Evolutionary conservation across 2,329 filamentous ascomycete genomes (phyloP).

Genomic region (Diaporthe velutina): DNA sequence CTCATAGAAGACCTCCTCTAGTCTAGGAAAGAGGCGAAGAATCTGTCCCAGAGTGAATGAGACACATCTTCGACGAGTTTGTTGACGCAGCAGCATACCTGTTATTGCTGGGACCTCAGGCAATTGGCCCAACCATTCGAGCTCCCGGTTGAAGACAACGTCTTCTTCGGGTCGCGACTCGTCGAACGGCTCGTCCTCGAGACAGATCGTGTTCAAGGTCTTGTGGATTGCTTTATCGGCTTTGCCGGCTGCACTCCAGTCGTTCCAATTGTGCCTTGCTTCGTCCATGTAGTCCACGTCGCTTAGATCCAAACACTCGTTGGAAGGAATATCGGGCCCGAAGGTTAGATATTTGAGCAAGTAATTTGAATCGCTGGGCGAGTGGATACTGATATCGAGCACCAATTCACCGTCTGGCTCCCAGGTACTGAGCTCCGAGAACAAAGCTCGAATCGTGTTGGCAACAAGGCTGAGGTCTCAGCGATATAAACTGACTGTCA

Average conservation of each 20-base stretch:
- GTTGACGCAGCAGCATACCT: not conserved
- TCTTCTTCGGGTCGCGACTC: not conserved
- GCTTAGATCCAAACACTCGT: not conserved
- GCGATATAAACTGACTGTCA: slow-evolving; percentile 41
- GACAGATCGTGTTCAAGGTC: not conserved
- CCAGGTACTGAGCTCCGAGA: slow-evolving; percentile 47
- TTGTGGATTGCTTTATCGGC: not conserved
- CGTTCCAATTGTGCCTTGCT: not conserved
- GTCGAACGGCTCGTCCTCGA: not conserved
- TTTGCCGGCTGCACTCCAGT: not conserved
- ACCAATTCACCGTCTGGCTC: slow-evolving; percentile 36
- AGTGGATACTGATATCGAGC: slow-evolving; percentile 7
- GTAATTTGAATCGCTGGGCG: not conserved
- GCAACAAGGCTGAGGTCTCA: slow-evolving; percentile 38
- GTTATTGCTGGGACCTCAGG: not conserved
- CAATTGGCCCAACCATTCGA: not conserved
- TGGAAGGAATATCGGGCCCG: not conserved
- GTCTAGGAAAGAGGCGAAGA: slow-evolving; percentile 48
- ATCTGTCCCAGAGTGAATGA: no score
- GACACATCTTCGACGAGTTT: not conserved
- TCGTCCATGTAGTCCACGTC: not conserved
- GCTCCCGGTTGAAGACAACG: not conserved
- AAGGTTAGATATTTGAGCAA: not conserved
- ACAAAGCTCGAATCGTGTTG: slow-evolving; percentile 41
- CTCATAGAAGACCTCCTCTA: slow-evolving; percentile 49